Evolutionary conservation across 257 asterid genomes (phyloP).

Genomic region (Solanum chilense): DNA sequence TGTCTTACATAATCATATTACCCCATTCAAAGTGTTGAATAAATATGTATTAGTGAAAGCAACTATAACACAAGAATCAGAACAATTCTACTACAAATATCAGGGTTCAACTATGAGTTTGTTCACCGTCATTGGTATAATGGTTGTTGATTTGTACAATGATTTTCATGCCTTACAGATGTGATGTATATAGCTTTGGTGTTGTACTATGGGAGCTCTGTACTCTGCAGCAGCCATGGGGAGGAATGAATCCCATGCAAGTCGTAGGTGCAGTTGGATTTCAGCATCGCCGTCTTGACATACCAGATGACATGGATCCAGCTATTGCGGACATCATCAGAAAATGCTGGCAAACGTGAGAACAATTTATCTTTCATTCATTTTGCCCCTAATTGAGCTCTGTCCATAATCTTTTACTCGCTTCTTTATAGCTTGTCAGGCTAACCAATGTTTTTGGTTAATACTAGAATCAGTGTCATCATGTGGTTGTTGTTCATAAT

Average conservation of each 20-base stretch:
- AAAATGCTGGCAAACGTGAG: constrained; percentile 96
- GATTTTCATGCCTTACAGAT: constrained; percentile 35
- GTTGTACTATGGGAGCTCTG: constrained; percentile 94
- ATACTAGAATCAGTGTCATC: too few relatives aligned
- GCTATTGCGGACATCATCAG: constrained; percentile 54
- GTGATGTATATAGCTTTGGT: constrained; percentile 90
- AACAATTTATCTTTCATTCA: background rate
- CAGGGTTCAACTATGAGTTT: background rate
- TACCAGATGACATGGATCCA: constrained; percentile 78
- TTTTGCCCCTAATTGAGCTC: background rate
- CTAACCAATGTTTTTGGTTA: too few relatives aligned
- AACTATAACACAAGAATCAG: background rate
- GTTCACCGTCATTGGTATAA: background rate
- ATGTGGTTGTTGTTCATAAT: background rate
- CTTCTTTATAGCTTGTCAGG: background rate
- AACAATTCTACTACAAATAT: background rate
- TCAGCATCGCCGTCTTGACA: constrained; percentile 93
- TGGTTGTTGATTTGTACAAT: background rate
- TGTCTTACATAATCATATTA: constrained; percentile 1
- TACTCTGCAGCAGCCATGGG: constrained; percentile 91
- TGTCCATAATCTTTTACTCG: background rate
- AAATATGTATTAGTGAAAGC: background rate
- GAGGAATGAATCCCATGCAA: constrained; percentile 98
- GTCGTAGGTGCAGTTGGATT: constrained; percentile 98
- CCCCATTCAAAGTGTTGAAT: background rate